Conservation (phyloP, 768 basidiomycete genomes). For the Podaxis mareebaensis region DNA sequence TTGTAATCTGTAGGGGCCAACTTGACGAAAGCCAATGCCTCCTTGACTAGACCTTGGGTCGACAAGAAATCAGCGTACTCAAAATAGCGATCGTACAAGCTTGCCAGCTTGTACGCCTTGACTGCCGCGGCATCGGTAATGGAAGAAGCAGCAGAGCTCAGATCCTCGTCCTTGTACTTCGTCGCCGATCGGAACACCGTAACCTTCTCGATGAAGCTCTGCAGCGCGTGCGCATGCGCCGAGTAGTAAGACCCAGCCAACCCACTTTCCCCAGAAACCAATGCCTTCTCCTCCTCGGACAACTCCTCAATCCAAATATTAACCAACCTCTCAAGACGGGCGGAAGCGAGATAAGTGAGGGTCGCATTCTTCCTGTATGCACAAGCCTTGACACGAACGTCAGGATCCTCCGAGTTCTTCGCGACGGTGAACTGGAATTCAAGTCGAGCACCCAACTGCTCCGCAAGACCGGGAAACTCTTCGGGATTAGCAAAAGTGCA, state of each 20-base stretch:
- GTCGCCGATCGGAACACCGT: conserved; percentile 91
- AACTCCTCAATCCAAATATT: conserved; percentile 93
- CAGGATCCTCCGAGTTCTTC: conserved; percentile 48
- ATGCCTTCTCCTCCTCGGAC: conserved; percentile 73
- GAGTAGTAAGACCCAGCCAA: conserved; percentile 63
- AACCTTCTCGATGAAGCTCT: conserved; percentile 96
- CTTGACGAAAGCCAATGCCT: conserved; percentile 78
- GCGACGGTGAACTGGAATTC: conserved; percentile 79
- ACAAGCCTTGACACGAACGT: conserved; percentile 39
- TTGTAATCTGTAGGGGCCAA: conserved; percentile 80
- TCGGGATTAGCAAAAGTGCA: conserved; percentile 89
- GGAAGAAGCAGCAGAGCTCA: conserved; percentile 37
- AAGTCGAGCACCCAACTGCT: conserved; percentile 88
- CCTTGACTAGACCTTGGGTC: conserved; percentile 83
- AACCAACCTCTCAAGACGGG: conserved; percentile 82
- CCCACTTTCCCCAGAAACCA: conserved; percentile 41
- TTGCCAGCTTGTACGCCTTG: conserved; percentile 79
- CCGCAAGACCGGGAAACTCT: conserved; percentile 85
- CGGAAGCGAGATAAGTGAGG: conserved; percentile 90
- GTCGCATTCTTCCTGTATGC: conserved; percentile 85
- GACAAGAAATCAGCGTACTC: conserved; percentile 95
- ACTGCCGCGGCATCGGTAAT: conserved; percentile 36
- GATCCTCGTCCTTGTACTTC: conserved; percentile 73
- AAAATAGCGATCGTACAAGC: conserved; percentile 89
- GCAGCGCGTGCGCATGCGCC: conserved; percentile 81